Evolutionary conservation across 805 yeast species (phyloP), one percentile per base, ranked within the genome.

Genomic region (Kurtzmaniella cleridarum): DNA sequence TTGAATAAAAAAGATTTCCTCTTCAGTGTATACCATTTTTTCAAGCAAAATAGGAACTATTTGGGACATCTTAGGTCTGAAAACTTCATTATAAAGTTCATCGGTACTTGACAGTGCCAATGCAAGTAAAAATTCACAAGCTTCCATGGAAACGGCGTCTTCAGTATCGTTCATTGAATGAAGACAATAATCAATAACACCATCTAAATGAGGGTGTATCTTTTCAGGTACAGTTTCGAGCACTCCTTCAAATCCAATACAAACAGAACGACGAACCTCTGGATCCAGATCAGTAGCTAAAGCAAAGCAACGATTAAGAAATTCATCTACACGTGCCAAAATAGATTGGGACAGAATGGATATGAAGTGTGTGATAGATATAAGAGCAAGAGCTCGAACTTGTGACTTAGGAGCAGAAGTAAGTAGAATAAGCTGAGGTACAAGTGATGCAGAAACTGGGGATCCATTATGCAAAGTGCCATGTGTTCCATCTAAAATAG

Each of bases 11-110:
- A 82, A 69, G 20, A 87, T 73, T 45, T 88, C 95, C 57, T 80
- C 84, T 45, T 87, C 95, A 6, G 90, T 79, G 57, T 86, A 91
- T 12, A 84, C 95, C 95, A 93, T 89, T 44, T 83, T 81, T 32
- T 75, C 71, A 34, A 93, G 65, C 24, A 93, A 62, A 1, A 80
- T 78, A 1, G 98, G 97, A n/a, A 91, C 55, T 11, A 93, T 78
- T 13, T 64, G 57, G 2, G 69, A 66, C 32, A 93, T 66, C 47
- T 76, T 77, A 1, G 84, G 81, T 41, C 62, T 61, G 41, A 88
- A 69, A 3, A 77, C 55, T 10, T 46, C 38, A 26, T 45, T 44
- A 30, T 56, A 47, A 4, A 45, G 44, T 38, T 64, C 68, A 16
- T 73, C 72, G n/a, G 61, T 67, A 7, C 86, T 80, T 27, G 78